Percentiles rank a stretch among this genome's conserved stretches.
Evolutionary conservation across 116 monocot genomes (phyloP).

Genomic region (Dioscorea cayenensis): DNA sequence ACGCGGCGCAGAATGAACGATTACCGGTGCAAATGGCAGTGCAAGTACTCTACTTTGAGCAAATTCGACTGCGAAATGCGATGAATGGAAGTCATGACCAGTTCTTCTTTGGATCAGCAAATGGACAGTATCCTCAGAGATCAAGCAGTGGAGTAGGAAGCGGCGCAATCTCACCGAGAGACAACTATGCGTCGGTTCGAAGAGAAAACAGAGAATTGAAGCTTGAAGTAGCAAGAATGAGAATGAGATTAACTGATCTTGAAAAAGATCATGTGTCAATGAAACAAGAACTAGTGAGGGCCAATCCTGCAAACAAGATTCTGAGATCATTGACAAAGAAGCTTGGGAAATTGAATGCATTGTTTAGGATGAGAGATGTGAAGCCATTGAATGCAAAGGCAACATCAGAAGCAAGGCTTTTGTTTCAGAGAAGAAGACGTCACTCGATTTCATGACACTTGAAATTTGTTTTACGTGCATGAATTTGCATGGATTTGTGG

Average conservation of each 20-base stretch:
- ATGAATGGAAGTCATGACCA: conserved; percentile 60
- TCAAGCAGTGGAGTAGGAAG: conserved; percentile 61
- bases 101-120: conserved; percentile 45
- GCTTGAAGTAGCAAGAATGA: conserved; percentile 87
- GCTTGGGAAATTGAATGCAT: conserved; percentile 42
- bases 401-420: conserved; percentile 25
- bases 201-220: conserved; percentile 92
- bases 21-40: conserved; percentile 93
- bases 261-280: conserved; percentile 94
- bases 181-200: conserved; percentile 83
- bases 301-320: conserved; percentile 57
- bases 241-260: conserved; percentile 84
- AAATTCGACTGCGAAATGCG: conserved; percentile 73
- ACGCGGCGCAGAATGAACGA: conserved; percentile 93
- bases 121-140: conserved; percentile 28
- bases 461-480: background rate
- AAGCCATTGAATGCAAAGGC: conserved; percentile 26
- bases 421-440: conserved; percentile 38
- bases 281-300: conserved; percentile 75
- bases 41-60: conserved; percentile 82
- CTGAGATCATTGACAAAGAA: conserved; percentile 56
- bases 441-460: conserved; percentile 47
- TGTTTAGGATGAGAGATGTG: conserved; percentile 43
- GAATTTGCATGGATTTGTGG: background rate
- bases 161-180: conserved; percentile 68